Evolutionary conservation across 2,329 filamentous ascomycete species (phyloP), one percentile per base, ranked within the genome.

Genomic region (Alternaria hordeiaustralica): DNA sequence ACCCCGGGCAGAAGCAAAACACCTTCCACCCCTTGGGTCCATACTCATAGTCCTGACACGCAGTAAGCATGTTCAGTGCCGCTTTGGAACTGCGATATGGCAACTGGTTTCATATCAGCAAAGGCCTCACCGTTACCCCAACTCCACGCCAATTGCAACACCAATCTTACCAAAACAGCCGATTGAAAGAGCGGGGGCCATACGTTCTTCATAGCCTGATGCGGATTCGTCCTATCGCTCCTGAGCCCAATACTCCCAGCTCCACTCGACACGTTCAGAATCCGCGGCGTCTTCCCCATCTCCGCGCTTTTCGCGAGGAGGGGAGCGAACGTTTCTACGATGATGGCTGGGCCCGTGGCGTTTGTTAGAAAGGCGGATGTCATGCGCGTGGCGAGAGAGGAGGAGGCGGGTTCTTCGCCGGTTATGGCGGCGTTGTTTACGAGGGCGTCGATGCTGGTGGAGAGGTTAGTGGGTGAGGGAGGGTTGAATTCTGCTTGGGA

Each of bases 371-470:
- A 70, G 3, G 63, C 69, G 25, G 73, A 41, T 43, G n/a, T 50
- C 63, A 58, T 78, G 70, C 44, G 69, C 47, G 11, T 73, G 45
- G 20, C 64, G 36, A 41, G 36, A 0, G 36, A 41, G 36, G 36
- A 1, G 36, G 36, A 62, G 0, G 58, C n/a, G 15, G 54, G 46
- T 68, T 23, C 8, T 66, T 58, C 7, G 61, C 63, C 44, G 5
- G 57, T 61, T 36, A 80, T 69, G 20, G 58, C 80, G 10, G 79
- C 79, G 53, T 81, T 81, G 76, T 81, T 81, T 58, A 81, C 72
- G 8, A 82, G 69, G 18, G 74, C 69, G 62, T 80, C 76, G 41
- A 81, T 58, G 15, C 68, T n/a, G n/a, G n/a, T n/a, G n/a, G n/a
- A n/a, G n/a, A n/a, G n/a, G n/a, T n/a, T n/a, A n/a, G n/a, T n/a